A percentile compares a stretch with the other conserved stretches of the same genome.
These are phyloP conservation scores for Houttuynia cordata DNA, from an alignment of 164 flowering plant genomes.

Conservation along the genomic window DNA sequence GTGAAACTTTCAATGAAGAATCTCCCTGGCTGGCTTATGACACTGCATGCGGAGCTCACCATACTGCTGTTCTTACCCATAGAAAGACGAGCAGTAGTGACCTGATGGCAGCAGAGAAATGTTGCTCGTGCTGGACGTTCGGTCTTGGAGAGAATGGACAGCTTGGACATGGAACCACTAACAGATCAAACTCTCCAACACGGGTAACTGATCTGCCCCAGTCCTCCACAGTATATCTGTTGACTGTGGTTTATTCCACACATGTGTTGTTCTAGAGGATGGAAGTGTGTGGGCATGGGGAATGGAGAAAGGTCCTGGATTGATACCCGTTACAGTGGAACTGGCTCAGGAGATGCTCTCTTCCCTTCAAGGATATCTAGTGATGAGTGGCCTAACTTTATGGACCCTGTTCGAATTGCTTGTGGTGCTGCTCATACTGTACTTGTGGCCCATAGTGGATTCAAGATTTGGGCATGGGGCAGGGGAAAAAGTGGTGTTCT, in stretches of 20 bases:
- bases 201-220: conserved; percentile 48
- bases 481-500: conserved; percentile 78
- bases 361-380: conserved; percentile 34
- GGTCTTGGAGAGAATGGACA: conserved; percentile 91
- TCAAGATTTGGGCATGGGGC: conserved; percentile 84
- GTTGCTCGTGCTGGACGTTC: conserved; percentile 76
- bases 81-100: conserved; percentile 26
- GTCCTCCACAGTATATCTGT: conserved; percentile 40
- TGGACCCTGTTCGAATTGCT: conserved; percentile 57
- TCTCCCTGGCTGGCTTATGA: conserved; percentile 48
- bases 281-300: conserved; percentile 98
- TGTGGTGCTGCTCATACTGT: conserved; percentile 95
- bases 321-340: conserved; percentile 56
- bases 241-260: conserved; percentile 86
- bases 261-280: conserved; percentile 58
- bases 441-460: conserved; percentile 45
- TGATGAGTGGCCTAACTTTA: conserved; percentile 29
- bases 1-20: conserved; percentile 34
- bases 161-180: conserved; percentile 81
- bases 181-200: conserved; percentile 34
- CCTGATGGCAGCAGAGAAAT: conserved; percentile 10
- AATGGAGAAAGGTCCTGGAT: conserved; percentile 88
- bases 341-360: conserved; percentile 69
- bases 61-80: conserved; percentile 60
- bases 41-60: conserved; percentile 78